These are phyloP conservation scores for Pichia heedii DNA, from an alignment of 805 yeast species.

Conservation along the genomic window DNA sequence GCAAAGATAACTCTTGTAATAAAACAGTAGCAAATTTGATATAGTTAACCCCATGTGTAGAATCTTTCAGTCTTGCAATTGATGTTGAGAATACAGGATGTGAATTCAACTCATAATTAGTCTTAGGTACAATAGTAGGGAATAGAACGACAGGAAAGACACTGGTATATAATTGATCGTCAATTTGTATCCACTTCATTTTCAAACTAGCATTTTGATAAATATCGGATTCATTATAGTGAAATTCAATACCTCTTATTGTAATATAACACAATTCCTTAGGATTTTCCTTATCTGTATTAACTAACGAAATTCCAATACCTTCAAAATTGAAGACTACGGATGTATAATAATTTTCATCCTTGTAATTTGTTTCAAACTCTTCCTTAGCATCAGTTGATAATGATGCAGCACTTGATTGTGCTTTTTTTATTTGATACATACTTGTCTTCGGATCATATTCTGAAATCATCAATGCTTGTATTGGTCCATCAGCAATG, in stretches of 20 bases:
- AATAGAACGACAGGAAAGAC: constrained; percentile 80
- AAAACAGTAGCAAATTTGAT: constrained; percentile 87
- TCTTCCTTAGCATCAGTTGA: constrained; percentile 25
- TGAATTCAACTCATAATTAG: constrained; percentile 68
- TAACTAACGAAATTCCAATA: constrained; percentile 77
- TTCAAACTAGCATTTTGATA: constrained; percentile 75
- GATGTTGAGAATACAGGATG: constrained; percentile 92
- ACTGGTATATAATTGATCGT: constrained; percentile 84
- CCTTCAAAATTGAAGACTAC: constrained; percentile 69
- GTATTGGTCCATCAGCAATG: constrained; percentile 93
- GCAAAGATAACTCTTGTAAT: constrained; percentile 85
- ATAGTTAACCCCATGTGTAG: constrained; percentile 79
- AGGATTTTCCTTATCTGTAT: constrained; percentile 33
- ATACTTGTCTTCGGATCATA: constrained; percentile 72
- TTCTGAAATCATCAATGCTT: constrained; percentile 73
- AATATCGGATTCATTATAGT: constrained; percentile 74
- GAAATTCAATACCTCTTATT: constrained; percentile 68
- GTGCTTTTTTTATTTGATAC: constrained; percentile 44
- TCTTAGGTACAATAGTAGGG: constrained; percentile 84
- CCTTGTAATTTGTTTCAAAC: constrained; percentile 48
- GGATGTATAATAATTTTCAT: constrained; percentile 43
- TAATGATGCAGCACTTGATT: constrained; percentile 23
- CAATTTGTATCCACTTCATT: constrained; percentile 91
- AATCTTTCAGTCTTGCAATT: constrained; percentile 75
- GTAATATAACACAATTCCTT: constrained; percentile 83